A percentile compares a stretch with the other conserved stretches of the same genome.
Evolutionary conservation across 139 green algal species (phyloP).

Genomic region (Astrephomene gubernaculifera): DNA sequence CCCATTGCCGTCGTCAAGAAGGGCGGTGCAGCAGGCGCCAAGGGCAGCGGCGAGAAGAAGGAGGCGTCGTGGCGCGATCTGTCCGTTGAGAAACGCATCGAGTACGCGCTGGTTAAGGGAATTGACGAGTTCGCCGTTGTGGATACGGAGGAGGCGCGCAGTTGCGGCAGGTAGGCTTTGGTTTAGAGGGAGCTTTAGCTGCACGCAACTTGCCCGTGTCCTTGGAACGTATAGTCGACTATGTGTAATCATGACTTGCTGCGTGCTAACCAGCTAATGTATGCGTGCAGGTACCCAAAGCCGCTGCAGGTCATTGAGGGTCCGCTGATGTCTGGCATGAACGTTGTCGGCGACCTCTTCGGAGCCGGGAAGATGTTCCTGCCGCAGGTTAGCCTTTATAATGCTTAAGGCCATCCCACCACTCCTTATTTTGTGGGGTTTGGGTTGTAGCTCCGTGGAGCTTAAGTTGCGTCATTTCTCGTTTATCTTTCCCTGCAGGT

Average conservation of each 20-base stretch:
- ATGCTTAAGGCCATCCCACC: too few relatives aligned
- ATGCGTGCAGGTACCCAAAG: conserved; percentile 67
- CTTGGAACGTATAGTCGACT: too few relatives aligned
- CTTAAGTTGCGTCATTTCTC: too few relatives aligned
- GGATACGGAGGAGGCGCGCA: conserved; percentile 95
- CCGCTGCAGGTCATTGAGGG: conserved; percentile 97
- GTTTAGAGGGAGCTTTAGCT: too few relatives aligned
- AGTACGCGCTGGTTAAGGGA: conserved; percentile 96
- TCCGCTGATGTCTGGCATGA: conserved; percentile 99
- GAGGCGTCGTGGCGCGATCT: conserved; percentile 85
- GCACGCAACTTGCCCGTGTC: too few relatives aligned
- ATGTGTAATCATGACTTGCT: too few relatives aligned
- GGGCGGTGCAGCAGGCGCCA: conserved; percentile 46
- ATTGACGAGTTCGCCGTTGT: conserved; percentile 92
- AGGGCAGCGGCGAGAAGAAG: conserved; percentile 38
- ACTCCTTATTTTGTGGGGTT: too few relatives aligned
- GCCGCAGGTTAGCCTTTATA: conserved; percentile 75
- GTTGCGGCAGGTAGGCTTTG: conserved; percentile 70
- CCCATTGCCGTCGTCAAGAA: conserved; percentile 85
- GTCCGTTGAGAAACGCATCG: conserved; percentile 89
- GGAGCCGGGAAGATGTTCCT: conserved; percentile 99
- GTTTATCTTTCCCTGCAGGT: conserved; percentile 88
- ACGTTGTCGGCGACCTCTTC: conserved; percentile 98
- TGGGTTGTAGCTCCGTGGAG: too few relatives aligned
- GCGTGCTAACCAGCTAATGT: too few relatives aligned